Base-by-base conservation (phyloP, 805 yeast species). In the Komagataella phaffii region DNA sequence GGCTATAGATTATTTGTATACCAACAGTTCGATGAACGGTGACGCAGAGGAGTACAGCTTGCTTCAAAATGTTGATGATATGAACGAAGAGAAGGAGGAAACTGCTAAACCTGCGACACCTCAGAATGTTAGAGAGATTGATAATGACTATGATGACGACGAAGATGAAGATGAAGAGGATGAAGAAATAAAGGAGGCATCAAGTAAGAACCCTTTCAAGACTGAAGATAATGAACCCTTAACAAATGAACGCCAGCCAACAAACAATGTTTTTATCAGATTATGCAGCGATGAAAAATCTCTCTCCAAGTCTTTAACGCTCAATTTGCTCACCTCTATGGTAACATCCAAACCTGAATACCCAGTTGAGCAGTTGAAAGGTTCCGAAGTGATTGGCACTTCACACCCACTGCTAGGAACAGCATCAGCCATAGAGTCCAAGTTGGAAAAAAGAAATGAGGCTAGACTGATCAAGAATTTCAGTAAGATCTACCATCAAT, bases 401-500 rank as follows among this genome's bases (percentile, higher is more conserved):
- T 30, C 64, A 3, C 68, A 65, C 54, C 69, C 69, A 5, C 59
- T 67, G 17, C 49, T 67, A 24, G 70, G 71, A 8, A 64, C 68
- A 0, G 52, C 66, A 2, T 66, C 69, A 1, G 69, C 68, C 6
- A 54, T 67, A 61, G 57, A 65, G 60, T 77, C 77, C 10, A 75
- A 72, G 54, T 70, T 72, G 48, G 70, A 66, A 50, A 63, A 64
- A 24, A 64, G 61, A 51, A 68, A 67, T 49, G 71, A 67, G 54
- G 49, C 64, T 14, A 64, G 64, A 50, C 53, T 77, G 47, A 78
- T 85, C 53, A 77, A 74, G 53, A 84, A 80, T 60, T 83, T 84
- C 68, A 81, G 81, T 65, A 83, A 79, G 57, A 77, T 85, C 3
- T 85, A 85, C 59, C 93, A 85, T 60, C 80, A 75, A 57, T 84